Evolutionary conservation across 2,329 filamentous ascomycete genomes (phyloP).

Genomic region (Leptographium radiaticola): DNA sequence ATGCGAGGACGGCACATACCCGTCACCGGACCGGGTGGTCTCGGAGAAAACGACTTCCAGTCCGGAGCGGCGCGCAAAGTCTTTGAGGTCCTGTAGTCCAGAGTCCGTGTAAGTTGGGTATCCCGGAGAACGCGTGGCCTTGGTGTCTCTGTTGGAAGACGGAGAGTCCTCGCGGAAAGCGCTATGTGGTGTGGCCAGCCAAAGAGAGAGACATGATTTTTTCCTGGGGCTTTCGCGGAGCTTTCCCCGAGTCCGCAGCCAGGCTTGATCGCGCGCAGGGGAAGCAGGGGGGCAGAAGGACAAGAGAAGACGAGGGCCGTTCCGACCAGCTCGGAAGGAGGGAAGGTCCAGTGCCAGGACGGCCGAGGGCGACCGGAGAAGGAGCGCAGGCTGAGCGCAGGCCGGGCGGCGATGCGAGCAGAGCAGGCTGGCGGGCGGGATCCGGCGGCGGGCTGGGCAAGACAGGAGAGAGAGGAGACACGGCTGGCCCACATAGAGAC

Average conservation of each 20-base stretch:
- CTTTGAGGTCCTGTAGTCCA: constrained; percentile 93
- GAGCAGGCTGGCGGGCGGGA: too few relatives aligned
- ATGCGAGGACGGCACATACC: constrained; percentile 50
- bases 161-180: not conserved
- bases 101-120: constrained; percentile 60
- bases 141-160: not conserved
- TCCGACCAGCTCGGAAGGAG: not conserved
- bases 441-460: too few relatives aligned
- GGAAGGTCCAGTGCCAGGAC: not conserved
- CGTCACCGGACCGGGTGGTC: constrained; percentile 81
- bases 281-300: not conserved
- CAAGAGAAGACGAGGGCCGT: not conserved
- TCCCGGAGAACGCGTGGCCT: constrained; percentile 28
- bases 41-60: constrained; percentile 98
- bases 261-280: not conserved
- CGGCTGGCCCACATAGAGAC: not conserved
- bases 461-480: too few relatives aligned
- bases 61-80: constrained; percentile 93
- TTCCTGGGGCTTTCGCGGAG: not conserved
- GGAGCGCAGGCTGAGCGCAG: not conserved
- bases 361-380: not conserved
- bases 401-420: not conserved
- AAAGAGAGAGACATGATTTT: not conserved
- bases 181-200: not conserved
- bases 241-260: too few relatives aligned